These are phyloP conservation scores for Podaxis sp. DNA, from an alignment of 768 basidiomycete genomes.

Conservation along the genomic window DNA sequence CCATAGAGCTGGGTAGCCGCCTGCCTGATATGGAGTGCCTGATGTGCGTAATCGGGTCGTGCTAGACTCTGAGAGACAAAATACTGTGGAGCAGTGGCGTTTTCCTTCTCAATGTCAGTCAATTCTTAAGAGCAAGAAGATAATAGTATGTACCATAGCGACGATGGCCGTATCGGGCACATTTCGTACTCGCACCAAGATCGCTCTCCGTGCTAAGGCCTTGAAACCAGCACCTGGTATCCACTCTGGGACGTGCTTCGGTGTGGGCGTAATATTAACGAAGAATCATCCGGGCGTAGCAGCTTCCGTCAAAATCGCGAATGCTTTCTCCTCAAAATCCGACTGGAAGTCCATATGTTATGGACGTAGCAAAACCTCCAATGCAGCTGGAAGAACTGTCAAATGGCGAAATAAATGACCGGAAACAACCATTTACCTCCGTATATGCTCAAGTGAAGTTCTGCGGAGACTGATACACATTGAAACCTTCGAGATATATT, in stretches of 20 bases:
- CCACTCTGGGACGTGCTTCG: constrained; percentile 13
- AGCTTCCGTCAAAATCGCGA: neutral
- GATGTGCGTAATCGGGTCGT: neutral
- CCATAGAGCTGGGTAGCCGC: constrained; percentile 1
- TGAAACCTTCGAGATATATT: constrained; percentile 22
- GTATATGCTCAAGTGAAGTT: constrained; percentile 5
- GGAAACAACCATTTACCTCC: constrained; percentile 4
- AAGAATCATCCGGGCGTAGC: constrained; percentile 8
- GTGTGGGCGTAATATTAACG: constrained; percentile 2
- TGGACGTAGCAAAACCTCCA: too few species aligned
- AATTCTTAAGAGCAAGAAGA: neutral
- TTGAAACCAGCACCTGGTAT: constrained; percentile 13
- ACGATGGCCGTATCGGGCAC: neutral
- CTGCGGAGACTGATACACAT: constrained; percentile 3
- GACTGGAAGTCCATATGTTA: too few species aligned
- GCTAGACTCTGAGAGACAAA: neutral
- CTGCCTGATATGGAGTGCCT: neutral
- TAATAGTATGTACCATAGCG: too few species aligned
- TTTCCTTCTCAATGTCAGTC: neutral
- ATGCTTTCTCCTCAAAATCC: too few species aligned
- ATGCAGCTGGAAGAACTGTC: too few species aligned
- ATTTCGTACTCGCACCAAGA: neutral
- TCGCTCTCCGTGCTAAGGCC: neutral
- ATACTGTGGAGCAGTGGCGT: neutral
- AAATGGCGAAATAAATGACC: too few species aligned